Percentiles rank a stretch among this genome's conserved stretches.
Evolutionary conservation across 2,329 filamentous ascomycete species (phyloP).

Genomic region (Pestalotiopsis fici): DNA sequence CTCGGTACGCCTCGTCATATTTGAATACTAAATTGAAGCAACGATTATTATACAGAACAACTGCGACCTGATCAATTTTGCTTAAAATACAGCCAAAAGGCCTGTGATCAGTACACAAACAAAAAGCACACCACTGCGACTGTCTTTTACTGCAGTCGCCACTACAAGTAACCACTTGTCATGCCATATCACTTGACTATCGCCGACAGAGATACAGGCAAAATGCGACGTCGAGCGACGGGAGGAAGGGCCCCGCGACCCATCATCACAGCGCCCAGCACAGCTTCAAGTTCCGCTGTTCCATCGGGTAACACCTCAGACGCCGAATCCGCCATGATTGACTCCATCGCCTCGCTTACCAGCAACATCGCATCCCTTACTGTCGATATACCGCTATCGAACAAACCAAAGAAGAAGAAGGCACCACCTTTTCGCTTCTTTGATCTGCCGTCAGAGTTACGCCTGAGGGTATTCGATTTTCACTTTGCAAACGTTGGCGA

Average conservation of each 20-base stretch:
- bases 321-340: constrained; percentile 32
- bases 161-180: constrained; percentile 6
- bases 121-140: not conserved
- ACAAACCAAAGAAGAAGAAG: constrained; percentile 33
- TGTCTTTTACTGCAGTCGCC: not conserved
- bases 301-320: constrained; percentile 38
- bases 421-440: constrained; percentile 63
- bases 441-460: constrained; percentile 68
- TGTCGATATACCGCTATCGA: constrained; percentile 33
- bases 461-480: constrained; percentile 67
- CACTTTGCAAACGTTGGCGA: constrained; percentile 56
- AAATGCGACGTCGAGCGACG: constrained; percentile 26
- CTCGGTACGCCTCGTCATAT: constrained; percentile 42
- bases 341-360: constrained; percentile 36
- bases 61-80: not conserved
- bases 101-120: not conserved
- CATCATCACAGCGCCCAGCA: constrained; percentile 23
- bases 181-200: constrained; percentile 4
- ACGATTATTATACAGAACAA: not conserved
- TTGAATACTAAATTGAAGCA: constrained; percentile 15
- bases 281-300: constrained; percentile 36
- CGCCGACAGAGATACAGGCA: constrained; percentile 4
- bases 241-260: constrained; percentile 32
- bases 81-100: constrained; percentile 7
- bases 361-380: constrained; percentile 44